phyloP scores from a whole-genome alignment of 2,329 filamentous ascomycete species.

The Diaporthe capsici region DNA sequence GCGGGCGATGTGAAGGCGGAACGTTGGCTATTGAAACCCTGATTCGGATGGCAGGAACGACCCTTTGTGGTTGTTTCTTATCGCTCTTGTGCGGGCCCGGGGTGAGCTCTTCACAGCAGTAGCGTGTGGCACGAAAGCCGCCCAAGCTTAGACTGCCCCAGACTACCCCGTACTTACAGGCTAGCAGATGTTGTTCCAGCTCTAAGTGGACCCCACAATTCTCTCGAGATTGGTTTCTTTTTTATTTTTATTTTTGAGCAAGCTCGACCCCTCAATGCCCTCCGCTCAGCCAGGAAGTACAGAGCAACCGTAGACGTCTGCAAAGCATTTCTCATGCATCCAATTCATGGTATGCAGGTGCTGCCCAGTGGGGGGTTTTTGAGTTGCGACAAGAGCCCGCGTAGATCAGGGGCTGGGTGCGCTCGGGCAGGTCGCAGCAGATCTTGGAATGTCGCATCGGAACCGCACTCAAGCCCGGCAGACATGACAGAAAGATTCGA shows the following conservation, averaged over 20 bases:
- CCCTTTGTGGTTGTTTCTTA: slow-evolving; percentile 19
- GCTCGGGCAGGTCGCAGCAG: slow-evolving; percentile 19
- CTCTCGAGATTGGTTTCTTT: background rate
- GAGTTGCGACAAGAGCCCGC: slow-evolving; percentile 11
- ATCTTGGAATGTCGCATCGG: background rate
- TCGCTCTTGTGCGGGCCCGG: background rate
- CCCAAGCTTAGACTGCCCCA: background rate
- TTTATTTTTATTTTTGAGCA: background rate
- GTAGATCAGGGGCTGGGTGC: slow-evolving; percentile 31
- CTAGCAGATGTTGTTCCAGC: background rate
- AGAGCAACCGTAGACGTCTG: background rate
- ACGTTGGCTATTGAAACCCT: slow-evolving; percentile 36
- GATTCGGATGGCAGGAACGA: slow-evolving; percentile 30
- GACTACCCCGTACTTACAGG: too few species aligned
- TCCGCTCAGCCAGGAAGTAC: too few species aligned
- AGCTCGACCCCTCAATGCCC: background rate
- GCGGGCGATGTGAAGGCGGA: background rate
- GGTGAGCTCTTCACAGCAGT: slow-evolving; percentile 5
- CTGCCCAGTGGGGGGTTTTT: slow-evolving; percentile 7
- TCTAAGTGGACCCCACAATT: background rate
- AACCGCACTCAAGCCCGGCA: background rate
- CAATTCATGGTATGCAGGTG: too few species aligned
- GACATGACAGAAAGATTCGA: background rate
- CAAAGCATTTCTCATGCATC: background rate
- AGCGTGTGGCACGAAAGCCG: background rate